Conservation (phyloP, 2,329 filamentous ascomycete genomes). For the Claviceps sp. region DNA sequence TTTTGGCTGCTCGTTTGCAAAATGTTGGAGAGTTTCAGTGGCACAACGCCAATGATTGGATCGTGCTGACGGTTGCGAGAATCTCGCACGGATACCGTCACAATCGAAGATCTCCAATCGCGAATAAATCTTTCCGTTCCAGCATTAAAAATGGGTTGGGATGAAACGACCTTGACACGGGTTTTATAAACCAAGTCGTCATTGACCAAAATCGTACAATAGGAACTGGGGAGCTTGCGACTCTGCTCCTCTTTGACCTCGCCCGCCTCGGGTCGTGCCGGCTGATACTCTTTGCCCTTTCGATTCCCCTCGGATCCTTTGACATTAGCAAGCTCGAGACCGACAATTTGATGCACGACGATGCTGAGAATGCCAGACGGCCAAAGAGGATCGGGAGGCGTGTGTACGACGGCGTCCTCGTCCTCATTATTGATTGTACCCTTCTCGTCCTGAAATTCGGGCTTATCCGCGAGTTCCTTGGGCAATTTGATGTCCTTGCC, state of each 20-base stretch:
- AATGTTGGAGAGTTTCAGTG: constrained; percentile 77
- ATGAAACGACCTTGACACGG: constrained; percentile 84
- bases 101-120: constrained; percentile 79
- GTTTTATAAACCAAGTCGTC: constrained; percentile 88
- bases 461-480: constrained; percentile 55
- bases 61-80: constrained; percentile 84
- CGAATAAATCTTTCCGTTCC: constrained; percentile 87
- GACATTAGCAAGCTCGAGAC: constrained; percentile 81
- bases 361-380: constrained; percentile 80
- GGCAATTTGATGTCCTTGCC: constrained; percentile 72
- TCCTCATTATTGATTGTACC: constrained; percentile 55
- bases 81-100: constrained; percentile 82
- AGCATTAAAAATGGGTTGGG: constrained; percentile 93
- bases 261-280: constrained; percentile 66
- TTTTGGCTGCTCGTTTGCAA: constrained; percentile 74
- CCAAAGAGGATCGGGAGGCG: constrained; percentile 91
- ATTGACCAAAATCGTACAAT: constrained; percentile 85
- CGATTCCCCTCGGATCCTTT: constrained; percentile 72
- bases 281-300: constrained; percentile 78
- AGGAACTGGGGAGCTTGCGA: constrained; percentile 70
- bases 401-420: constrained; percentile 78
- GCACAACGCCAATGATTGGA: constrained; percentile 83
- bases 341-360: constrained; percentile 88
- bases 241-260: constrained; percentile 77
- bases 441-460: constrained; percentile 73